phyloP scores from a whole-genome alignment of 495 filamentous ascomycete genomes.

The Physcia stellaris region DNA sequence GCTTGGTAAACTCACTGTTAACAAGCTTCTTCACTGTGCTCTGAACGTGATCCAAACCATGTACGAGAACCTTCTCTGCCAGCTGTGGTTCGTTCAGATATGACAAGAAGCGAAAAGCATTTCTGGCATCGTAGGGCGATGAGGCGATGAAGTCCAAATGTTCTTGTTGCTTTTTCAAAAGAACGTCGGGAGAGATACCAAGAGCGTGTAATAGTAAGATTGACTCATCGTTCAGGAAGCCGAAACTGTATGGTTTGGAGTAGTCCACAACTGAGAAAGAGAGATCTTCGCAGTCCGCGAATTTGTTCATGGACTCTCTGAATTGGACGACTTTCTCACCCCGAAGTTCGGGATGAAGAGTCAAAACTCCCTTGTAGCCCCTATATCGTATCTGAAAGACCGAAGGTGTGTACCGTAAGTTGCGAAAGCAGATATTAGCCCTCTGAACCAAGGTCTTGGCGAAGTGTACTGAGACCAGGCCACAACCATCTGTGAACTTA shows the following conservation, averaged over 20 bases:
- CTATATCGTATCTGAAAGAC: constrained; percentile 37
- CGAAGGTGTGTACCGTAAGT: constrained; percentile 30
- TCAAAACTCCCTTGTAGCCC: constrained; percentile 39
- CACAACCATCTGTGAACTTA: constrained; percentile 38
- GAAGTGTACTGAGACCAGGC: constrained; percentile 26
- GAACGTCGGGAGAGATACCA: constrained; percentile 22
- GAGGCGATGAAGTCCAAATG: constrained; percentile 28
- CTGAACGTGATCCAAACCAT: constrained; percentile 24
- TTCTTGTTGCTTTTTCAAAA: constrained; percentile 30
- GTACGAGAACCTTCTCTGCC: constrained; percentile 33
- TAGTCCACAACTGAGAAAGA: constrained; percentile 34
- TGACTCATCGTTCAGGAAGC: constrained; percentile 37
- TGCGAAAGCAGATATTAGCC: constrained; percentile 25
- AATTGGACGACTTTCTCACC: constrained; percentile 24
- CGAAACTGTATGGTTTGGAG: constrained; percentile 35
- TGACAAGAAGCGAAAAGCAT: constrained; percentile 30
- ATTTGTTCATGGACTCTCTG: constrained; percentile 39
- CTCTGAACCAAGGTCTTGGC: constrained; percentile 24
- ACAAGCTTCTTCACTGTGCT: constrained; percentile 22
- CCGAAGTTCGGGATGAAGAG: constrained; percentile 26
- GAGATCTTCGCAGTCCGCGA: constrained; percentile 27
- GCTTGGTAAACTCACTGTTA: constrained; percentile 25
- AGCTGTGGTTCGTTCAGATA: constrained; percentile 26
- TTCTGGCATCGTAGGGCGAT: constrained; percentile 14
- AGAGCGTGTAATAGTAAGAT: constrained; percentile 31